Base-by-base conservation (phyloP, 768 basidiomycete genomes). In the Suillus cothurnatus region DNA sequence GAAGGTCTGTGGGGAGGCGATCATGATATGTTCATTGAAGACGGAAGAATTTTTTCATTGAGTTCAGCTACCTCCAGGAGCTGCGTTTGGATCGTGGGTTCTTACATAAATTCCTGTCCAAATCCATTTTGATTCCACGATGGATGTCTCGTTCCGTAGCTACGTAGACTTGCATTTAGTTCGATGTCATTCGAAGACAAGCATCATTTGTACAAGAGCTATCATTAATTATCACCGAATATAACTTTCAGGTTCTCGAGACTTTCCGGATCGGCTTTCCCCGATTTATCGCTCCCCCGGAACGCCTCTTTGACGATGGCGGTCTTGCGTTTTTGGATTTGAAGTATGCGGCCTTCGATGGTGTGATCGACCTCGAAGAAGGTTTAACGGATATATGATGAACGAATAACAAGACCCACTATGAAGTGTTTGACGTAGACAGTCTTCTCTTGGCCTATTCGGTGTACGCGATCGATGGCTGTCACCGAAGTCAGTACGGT, bases 371-470 rank as follows among this genome's bases (percentile, higher is more conserved):
- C 80, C 91, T 93, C 67, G 47, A 43, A 23, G 38, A 60, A 23
- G 39, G 2, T 38, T 38, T n/a, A 38, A 58, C n/a, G 64, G 9
- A 68, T 45, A 68, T 45, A 34, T 23, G 2, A 31, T 39, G 39
- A 31, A 15, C 31, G 15, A 50, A 49, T 31, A 53, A 9, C 6
- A 36, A 21, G 8, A n/a, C 86, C 71, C 71, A 92, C 92, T 67
- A 94, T 90, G 75, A 92, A 94, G 69, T 93, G 93, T 63, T 88
- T 93, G 43, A 95, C 93, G 67, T 91, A 87, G 32, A 95, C 93
- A 0, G 89, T 85, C 71, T 86, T 88, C 34, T 91, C 89, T 71
- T 95, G 93, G 0, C 93, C 93, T 58, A 95, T 90, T 53, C 93
- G 79, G 69, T 95, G 93, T 34, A 94, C 92, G 11, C 93, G 86